Conservation (phyloP, 2,329 filamentous ascomycete species). For the Ceratocystis colombiana region DNA sequence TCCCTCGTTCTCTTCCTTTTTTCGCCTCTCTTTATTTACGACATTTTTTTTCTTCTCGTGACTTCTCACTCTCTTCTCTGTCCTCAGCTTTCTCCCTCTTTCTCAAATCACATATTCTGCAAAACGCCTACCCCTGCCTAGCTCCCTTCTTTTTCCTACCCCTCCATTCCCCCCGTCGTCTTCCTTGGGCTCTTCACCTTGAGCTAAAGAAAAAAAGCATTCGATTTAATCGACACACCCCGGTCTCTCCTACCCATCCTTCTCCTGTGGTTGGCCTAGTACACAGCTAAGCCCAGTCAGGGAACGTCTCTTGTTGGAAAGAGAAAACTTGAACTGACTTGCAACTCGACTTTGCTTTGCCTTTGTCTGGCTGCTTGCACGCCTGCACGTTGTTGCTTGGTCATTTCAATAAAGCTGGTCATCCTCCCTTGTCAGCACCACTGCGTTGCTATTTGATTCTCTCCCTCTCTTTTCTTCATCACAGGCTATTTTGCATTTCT, state of each 20-base stretch:
- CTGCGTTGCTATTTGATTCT: background rate
- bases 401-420: constrained; percentile 16
- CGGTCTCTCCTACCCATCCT: background rate
- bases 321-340: too few species aligned
- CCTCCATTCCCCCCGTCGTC: constrained; percentile 8
- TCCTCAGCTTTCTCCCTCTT: background rate
- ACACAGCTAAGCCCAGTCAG: constrained; percentile 1
- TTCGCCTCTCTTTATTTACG: background rate
- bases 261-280: background rate
- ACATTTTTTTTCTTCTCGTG: background rate
- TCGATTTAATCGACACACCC: constrained; percentile 13
- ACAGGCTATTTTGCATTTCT: constrained; percentile 9
- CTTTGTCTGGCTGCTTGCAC: constrained; percentile 10
- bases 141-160: background rate
- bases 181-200: background rate
- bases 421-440: background rate
- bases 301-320: background rate
- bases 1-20: background rate
- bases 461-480: constrained; percentile 12
- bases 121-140: background rate
- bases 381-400: constrained; percentile 8
- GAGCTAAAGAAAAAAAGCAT: background rate
- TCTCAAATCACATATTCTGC: background rate
- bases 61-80: background rate
- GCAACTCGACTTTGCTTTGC: background rate